phyloP scores from a whole-genome alignment of 345 rosid genomes.

The Camelina laxa region DNA sequence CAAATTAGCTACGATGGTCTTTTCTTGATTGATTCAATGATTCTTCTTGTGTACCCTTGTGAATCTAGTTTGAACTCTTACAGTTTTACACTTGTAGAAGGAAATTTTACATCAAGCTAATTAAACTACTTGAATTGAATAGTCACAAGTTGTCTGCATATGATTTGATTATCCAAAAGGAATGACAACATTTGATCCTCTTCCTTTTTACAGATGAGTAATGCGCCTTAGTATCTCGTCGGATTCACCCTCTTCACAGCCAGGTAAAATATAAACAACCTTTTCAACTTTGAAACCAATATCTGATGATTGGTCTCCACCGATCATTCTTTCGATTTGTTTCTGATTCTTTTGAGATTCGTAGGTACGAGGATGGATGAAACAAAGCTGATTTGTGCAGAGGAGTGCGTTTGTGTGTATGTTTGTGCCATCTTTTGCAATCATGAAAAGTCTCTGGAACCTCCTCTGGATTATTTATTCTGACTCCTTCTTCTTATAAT shows the following conservation, averaged over 20 bases:
- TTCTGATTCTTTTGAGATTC: constrained; percentile 3
- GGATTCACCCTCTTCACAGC: constrained; percentile 37
- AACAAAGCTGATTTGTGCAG: too few relatives aligned
- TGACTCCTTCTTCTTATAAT: too few relatives aligned
- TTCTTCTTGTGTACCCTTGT: neutral
- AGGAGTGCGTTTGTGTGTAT: too few relatives aligned
- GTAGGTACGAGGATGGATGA: too few relatives aligned
- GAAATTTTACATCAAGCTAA: too few relatives aligned
- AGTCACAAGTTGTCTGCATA: neutral
- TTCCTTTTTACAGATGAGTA: constrained; percentile 40
- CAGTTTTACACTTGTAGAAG: too few relatives aligned
- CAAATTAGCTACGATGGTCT: neutral
- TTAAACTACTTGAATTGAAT: neutral
- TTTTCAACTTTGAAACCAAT: neutral
- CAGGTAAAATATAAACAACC: constrained; percentile 10
- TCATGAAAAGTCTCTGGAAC: too few relatives aligned
- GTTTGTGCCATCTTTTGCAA: too few relatives aligned
- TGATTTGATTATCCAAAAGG: too few relatives aligned
- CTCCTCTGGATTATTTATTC: too few relatives aligned
- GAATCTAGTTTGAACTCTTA: neutral
- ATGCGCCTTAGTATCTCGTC: constrained; percentile 19
- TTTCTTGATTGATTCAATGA: constrained; percentile 12
- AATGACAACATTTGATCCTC: constrained; percentile 2
- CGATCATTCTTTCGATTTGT: neutral
- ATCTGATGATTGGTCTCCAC: neutral